Base-by-base conservation (phyloP, 441 rosid species). In the Erodium trifolium region DNA sequence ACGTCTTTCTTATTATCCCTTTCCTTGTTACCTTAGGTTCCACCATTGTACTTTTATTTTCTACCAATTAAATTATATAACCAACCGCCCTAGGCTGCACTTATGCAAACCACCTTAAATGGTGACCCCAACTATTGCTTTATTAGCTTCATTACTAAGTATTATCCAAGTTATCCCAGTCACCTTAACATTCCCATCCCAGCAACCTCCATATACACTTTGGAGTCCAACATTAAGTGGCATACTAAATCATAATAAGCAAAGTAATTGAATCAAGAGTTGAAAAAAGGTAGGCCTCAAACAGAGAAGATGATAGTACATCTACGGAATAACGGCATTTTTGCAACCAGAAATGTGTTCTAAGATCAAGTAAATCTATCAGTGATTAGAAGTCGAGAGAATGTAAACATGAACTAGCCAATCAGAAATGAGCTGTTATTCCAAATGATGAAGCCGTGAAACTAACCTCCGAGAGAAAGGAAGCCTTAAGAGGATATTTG, bases 391-490 rank as follows among this genome's bases (percentile, higher is more conserved):
- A 53, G 13, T 59, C 64, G 19, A 59, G 13, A 59, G 31, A 59
- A 19, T 23, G 31, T 6, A 59, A 18, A 59, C 34, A 19, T 19
- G 34, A 59, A 59, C 19, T 18, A 18, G 18, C 13, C 6, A 57
- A 57, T 18, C 18, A 17, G 31, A 57, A 12, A 59, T 8, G 64
- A 59, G 31, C 31, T 59, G 19, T 13, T 47, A 59, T 18, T 45
- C 39, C 17, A 69, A 57, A 51, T 65, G 71, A 55, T 13, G 31
- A 66, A 31, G 53, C 34, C 34, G 67, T 37, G 63, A 72, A 65
- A 75, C 72, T 4, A 81, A 94, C 99, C 81, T 90, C 72, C 97
- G 84, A 13, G 96, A 90, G 83, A 94, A 94, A 60, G 96, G 97
- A 69, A 90, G 97, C 86, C 81, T 86, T 77, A 91, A 74, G 72